Percentiles rank a stretch among this genome's conserved stretches.
phyloP scores from a whole-genome alignment of 2,329 filamentous ascomycete genomes.

The Stagonosporopsis cucurbitacearum region DNA sequence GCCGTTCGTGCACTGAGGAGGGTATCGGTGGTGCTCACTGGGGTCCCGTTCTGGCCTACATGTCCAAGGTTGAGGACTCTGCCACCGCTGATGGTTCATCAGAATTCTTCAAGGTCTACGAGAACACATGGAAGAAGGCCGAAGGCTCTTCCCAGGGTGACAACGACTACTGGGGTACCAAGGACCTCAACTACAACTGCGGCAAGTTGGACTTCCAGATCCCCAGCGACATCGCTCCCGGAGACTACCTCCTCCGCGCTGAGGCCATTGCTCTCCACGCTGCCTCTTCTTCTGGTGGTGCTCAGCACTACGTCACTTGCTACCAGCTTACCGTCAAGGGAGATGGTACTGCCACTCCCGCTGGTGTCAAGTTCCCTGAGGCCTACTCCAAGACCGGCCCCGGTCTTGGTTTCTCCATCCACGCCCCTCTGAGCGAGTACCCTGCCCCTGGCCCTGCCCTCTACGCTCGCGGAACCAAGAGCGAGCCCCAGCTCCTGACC shows the following conservation, averaged over 20 bases:
- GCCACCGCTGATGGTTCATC: slow-evolving; percentile 54
- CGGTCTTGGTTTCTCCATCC: slow-evolving; percentile 54
- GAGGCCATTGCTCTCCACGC: slow-evolving; percentile 58
- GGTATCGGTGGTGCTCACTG: slow-evolving; percentile 52
- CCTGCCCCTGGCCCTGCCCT: slow-evolving; percentile 49
- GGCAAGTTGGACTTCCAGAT: slow-evolving; percentile 42
- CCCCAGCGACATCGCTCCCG: slow-evolving; percentile 50
- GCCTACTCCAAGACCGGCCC: slow-evolving; percentile 51
- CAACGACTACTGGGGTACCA: slow-evolving; percentile 50
- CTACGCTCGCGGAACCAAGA: slow-evolving; percentile 42
- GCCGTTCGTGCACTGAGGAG: slow-evolving; percentile 31
- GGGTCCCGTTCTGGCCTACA: slow-evolving; percentile 62
- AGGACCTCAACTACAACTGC: slow-evolving; percentile 52
- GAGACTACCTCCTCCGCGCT: slow-evolving; percentile 54
- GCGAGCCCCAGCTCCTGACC: slow-evolving; percentile 31
- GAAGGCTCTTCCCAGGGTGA: slow-evolving; percentile 49
- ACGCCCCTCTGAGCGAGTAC: slow-evolving; percentile 47
- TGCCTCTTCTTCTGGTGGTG: slow-evolving; percentile 46
- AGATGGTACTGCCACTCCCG: slow-evolving; percentile 42
- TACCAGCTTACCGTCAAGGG: slow-evolving; percentile 52
- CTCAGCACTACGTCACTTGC: slow-evolving; percentile 57
- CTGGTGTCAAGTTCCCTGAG: slow-evolving; percentile 57
- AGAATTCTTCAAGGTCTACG: slow-evolving; percentile 58
- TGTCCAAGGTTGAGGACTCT: slow-evolving; percentile 51
- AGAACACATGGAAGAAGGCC: slow-evolving; percentile 48